Evolutionary conservation across 108 stramenopile species (phyloP), one percentile per base, ranked within the genome.

Genomic region (Cyclostephanos tholiformis): DNA sequence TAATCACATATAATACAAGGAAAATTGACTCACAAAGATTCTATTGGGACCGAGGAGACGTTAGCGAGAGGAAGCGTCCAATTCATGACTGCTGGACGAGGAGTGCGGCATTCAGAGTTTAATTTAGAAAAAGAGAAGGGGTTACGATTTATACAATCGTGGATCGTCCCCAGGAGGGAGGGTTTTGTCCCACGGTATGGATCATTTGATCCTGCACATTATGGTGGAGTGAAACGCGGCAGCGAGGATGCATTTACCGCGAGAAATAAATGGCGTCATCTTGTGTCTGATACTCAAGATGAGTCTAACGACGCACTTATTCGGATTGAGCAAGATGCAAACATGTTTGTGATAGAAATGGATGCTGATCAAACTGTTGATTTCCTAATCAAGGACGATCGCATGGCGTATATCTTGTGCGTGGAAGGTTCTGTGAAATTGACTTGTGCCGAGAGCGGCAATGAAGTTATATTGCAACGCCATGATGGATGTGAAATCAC

Each of bases 141-240:
- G 1, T 65, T 95, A 49, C 61, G 91, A 23, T 95, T 95, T 76
- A 91, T 95, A 57, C 91, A 95, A 67, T 91, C 88, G 39, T 95
- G 94, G 94, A 88, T 95, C 61, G 65, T 78, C 4, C 89, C 91
- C 9, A 60, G 76, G 39, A 38, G 43, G 27, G 52, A 27, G 41
- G 89, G 87, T 10, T 67, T 93, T 22, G 49, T 56, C n/a, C 90
- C 91, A 1, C 83, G 79, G 53, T 95, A 95, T 74, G 93, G 89
- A 29, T 87, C 87, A 4, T 69, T 57, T 58, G 50, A 63, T 48
- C 79, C 75, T n/a, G 51, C 36, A 30, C 23, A 19, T 19, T 53
- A 14, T 63, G 52, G n/a, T 59, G 52, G 16, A 46, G 44, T 16
- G 44, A 17, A 46, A 16, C 12, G 43, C 4, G 57, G 39, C 46